A percentile compares a stretch with the other conserved stretches of the same genome.
Conservation (phyloP, 1,139 yeast species). For the Taphrina deformans region DNA sequence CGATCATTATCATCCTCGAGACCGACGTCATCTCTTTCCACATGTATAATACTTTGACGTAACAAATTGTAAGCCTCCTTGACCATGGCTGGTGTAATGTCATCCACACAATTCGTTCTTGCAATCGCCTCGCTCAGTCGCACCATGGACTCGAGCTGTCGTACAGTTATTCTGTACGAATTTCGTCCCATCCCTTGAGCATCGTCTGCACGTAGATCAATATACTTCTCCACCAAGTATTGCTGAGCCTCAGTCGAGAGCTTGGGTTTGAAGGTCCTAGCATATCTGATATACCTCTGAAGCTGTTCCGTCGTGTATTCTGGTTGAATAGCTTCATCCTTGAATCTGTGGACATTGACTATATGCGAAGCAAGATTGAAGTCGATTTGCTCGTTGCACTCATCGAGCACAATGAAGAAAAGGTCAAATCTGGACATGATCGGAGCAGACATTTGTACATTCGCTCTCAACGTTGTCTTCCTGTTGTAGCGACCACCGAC, state of each 20-base stretch:
- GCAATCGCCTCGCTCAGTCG: slow-evolving; percentile 96
- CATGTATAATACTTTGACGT: slow-evolving; percentile 88
- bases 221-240: slow-evolving; percentile 74
- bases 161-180: slow-evolving; percentile 91
- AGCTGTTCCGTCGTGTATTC: slow-evolving; percentile 89
- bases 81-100: slow-evolving; percentile 80
- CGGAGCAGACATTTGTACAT: slow-evolving; percentile 97
- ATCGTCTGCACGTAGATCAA: slow-evolving; percentile 85
- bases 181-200: slow-evolving; percentile 84
- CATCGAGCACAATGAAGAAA: slow-evolving; percentile 91
- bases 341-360: slow-evolving; percentile 85
- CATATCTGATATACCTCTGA: slow-evolving; percentile 84
- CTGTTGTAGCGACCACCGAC: slow-evolving; percentile 93
- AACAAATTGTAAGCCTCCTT: slow-evolving; percentile 90
- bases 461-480: slow-evolving; percentile 77
- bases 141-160: slow-evolving; percentile 91
- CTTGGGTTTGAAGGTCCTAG: slow-evolving; percentile 86
- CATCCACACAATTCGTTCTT: slow-evolving; percentile 91
- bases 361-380: slow-evolving; percentile 89
- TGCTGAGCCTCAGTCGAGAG: slow-evolving; percentile 81
- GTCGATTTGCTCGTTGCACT: slow-evolving; percentile 88
- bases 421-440: slow-evolving; percentile 97
- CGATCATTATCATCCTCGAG: slow-evolving; percentile 64
- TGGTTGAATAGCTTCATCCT: slow-evolving; percentile 87
- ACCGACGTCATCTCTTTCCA: slow-evolving; percentile 90